phyloP scores from a whole-genome alignment of 2,329 filamentous ascomycete species.

The Xylaria sp. region DNA sequence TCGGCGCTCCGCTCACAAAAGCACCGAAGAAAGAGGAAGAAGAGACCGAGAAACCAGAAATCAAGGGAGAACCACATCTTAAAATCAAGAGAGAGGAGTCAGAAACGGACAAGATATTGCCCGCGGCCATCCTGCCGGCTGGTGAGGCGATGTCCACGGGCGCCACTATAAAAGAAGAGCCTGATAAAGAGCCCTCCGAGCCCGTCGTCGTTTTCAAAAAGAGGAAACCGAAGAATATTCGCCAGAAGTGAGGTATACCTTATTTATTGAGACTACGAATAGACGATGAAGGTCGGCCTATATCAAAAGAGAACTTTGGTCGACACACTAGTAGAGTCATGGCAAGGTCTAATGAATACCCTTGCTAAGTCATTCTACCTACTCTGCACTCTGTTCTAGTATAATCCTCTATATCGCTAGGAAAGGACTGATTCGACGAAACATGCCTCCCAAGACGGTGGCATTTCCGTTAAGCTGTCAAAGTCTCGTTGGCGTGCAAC shows the following conservation, averaged over 20 bases:
- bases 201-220: conserved; percentile 77
- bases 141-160: conserved; percentile 2
- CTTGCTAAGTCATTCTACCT: too few relatives aligned
- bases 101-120: conserved; percentile 30
- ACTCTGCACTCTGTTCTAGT: too few relatives aligned
- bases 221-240: conserved; percentile 70
- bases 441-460: too few relatives aligned
- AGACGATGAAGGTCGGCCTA: too few relatives aligned
- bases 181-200: conserved; percentile 32
- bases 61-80: conserved; percentile 37
- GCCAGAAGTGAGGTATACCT: conserved; percentile 61
- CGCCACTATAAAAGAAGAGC: conserved; percentile 41
- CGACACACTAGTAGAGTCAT: too few relatives aligned
- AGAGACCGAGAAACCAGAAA: background rate
- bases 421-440: too few relatives aligned
- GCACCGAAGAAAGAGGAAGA: conserved; percentile 40
- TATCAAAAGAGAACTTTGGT: too few relatives aligned
- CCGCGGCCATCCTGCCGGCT: background rate
- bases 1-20: conserved; percentile 47
- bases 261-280: background rate
- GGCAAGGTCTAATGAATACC: too few relatives aligned
- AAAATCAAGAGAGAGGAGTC: conserved; percentile 51
- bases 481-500: too few relatives aligned
- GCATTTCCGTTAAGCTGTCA: too few relatives aligned
- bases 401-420: too few relatives aligned